Percentiles rank a stretch among this genome's conserved stretches.
phyloP scores from a whole-genome alignment of 2,329 filamentous ascomycete genomes.

The Sclerotinia trifoliorum region DNA sequence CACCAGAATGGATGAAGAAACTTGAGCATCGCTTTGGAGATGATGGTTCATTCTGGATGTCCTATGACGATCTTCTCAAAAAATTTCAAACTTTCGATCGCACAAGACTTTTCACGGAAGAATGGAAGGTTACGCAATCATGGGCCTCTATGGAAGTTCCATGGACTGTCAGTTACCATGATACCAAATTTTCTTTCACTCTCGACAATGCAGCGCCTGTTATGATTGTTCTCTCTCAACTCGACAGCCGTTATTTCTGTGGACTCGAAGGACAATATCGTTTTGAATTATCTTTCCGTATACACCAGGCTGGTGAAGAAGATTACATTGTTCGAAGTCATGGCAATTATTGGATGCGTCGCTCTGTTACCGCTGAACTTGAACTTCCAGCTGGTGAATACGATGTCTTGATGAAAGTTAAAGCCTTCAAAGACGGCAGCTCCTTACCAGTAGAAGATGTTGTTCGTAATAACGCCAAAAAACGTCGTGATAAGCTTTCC shows the following conservation, averaged over 20 bases:
- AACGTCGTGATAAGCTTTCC: conserved; percentile 54
- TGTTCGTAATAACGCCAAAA: conserved; percentile 40
- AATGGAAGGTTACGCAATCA: conserved; percentile 59
- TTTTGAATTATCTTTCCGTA: conserved; percentile 47
- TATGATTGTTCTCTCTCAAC: conserved; percentile 58
- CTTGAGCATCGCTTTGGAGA: conserved; percentile 60
- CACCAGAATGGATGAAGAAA: conserved; percentile 55
- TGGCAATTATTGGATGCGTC: conserved; percentile 46
- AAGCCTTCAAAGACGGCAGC: conserved; percentile 47
- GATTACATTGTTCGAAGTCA: conserved; percentile 60
- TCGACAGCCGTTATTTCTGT: conserved; percentile 61
- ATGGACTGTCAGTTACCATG: conserved; percentile 60
- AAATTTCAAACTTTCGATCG: conserved; percentile 61
- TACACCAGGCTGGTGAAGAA: conserved; percentile 52
- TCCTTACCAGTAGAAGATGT: conserved; percentile 48
- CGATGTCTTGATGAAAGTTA: conserved; percentile 55
- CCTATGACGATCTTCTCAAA: conserved; percentile 59
- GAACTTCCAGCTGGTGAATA: conserved; percentile 57
- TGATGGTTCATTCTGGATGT: conserved; percentile 64
- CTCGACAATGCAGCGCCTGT: conserved; percentile 55
- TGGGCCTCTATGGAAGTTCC: conserved; percentile 62
- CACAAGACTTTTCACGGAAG: conserved; percentile 58
- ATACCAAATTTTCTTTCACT: conserved; percentile 58
- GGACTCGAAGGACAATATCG: conserved; percentile 59
- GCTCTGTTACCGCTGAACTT: conserved; percentile 59